Evolutionary conservation across 768 basidiomycete species (phyloP).

Genomic region (Mycena metata): DNA sequence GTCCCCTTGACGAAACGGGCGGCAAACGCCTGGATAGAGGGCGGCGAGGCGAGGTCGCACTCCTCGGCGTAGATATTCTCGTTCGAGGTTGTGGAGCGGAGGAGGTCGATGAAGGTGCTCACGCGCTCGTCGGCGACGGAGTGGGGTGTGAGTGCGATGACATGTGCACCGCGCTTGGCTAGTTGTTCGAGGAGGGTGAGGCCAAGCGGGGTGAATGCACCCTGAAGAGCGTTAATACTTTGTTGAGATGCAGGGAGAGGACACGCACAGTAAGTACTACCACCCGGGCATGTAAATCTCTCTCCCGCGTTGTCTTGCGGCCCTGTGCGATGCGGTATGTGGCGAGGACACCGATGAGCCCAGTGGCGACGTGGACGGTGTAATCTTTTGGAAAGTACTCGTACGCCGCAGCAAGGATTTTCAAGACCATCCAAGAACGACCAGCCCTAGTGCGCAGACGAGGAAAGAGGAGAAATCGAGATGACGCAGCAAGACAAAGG

Average conservation of each 20-base stretch:
- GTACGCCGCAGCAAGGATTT: conserved; percentile 56
- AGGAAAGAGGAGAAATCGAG: too few species aligned
- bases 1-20: conserved; percentile 71
- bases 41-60: conserved; percentile 77
- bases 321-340: conserved; percentile 77
- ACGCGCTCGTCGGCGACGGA: conserved; percentile 68
- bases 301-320: conserved; percentile 75
- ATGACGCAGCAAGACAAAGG: too few species aligned
- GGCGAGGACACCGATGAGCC: conserved; percentile 59
- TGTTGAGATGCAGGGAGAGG: not conserved
- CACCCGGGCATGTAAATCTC: conserved; percentile 80
- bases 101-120: conserved; percentile 72
- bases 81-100: conserved; percentile 79
- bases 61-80: conserved; percentile 85
- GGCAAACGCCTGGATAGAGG: conserved; percentile 78
- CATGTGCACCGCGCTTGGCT: conserved; percentile 81
- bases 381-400: conserved; percentile 69
- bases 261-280: conserved; percentile 77
- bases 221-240: conserved; percentile 55
- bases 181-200: conserved; percentile 75
- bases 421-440: conserved; percentile 66
- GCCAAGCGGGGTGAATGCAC: conserved; percentile 81
- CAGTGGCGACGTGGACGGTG: conserved; percentile 64
- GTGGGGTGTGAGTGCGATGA: conserved; percentile 79
- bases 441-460: too few species aligned